Evolutionary conservation across 371 early-diverging fungal genomes (phyloP), one percentile per base, ranked within the genome.

Genomic region (Mortierella sp.): DNA sequence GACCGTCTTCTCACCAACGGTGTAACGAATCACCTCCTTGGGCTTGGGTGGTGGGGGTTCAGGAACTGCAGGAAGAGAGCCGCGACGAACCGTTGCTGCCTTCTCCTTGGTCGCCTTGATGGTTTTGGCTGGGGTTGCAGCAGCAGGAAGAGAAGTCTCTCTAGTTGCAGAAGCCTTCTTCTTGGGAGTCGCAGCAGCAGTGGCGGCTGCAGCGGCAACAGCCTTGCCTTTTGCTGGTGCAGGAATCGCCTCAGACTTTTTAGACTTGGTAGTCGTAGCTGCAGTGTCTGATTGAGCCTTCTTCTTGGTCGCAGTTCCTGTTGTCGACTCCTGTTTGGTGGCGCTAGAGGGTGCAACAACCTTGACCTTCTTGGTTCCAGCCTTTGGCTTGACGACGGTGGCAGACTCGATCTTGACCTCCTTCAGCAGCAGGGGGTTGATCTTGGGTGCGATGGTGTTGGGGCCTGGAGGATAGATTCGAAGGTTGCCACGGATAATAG

Each of bases 391-490:
- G 38, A 56, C 51, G 8, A 43, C 54, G 3, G 32, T 32, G 16
- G 27, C 56, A 6, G 27, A 70, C 10, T 35, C 35, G 54, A 16
- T 35, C 18, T 46, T 44, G 35, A 71, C 55, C 29, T 71, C 60
- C 46, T 77, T 70, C 72, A 74, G 21, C 51, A 74, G 68, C 12
- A 56, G 35, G 2, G 43, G 63, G 65, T 58, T 82, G 29, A 72
- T 4, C 32, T 68, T 79, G 48, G 79, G 76, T 3, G 82, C 68
- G 32, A 85, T 63, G 32, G 63, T 77, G 44, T 79, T 74, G 21
- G 85, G 85, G 21, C 85, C 85, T 48, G 82, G 77, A 38, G 85
- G 85, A 63, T 85, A 85, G 56, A 85, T 85, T 21, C 85, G 81
- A 38, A 85, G 75, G 44, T 85, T 85, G 60, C 85, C 85, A 21